Percentiles rank a stretch among this genome's conserved stretches.
phyloP scores from a whole-genome alignment of 305 asterid species.

The Fraxinus velutina region DNA sequence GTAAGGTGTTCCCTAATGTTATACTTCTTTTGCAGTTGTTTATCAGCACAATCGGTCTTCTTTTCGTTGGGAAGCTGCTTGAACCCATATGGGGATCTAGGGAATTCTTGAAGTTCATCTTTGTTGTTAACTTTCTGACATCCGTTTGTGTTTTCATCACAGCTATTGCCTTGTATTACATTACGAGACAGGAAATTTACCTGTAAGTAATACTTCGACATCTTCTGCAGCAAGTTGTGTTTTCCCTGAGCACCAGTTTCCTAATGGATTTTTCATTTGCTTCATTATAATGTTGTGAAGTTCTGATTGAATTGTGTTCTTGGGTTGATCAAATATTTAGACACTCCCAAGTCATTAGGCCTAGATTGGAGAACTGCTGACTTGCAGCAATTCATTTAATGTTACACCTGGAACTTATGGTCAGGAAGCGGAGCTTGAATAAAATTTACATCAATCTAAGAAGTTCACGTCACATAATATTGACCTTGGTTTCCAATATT shows the following conservation, averaged over 20 bases:
- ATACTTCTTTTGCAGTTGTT: constrained; percentile 49
- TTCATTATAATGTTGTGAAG: background rate
- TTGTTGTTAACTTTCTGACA: constrained; percentile 76
- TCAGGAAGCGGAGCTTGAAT: background rate
- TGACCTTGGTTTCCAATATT: background rate
- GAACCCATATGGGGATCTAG: constrained; percentile 93
- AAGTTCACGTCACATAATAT: background rate
- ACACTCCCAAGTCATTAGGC: background rate
- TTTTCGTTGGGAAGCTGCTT: constrained; percentile 82
- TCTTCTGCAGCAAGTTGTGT: constrained; percentile 10
- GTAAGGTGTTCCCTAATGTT: background rate
- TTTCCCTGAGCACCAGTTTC: background rate
- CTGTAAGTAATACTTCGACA: constrained; percentile 56
- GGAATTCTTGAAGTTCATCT: constrained; percentile 84
- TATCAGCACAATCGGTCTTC: constrained; percentile 74
- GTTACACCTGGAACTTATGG: background rate
- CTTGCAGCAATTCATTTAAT: background rate
- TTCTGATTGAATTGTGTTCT: background rate
- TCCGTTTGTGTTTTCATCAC: constrained; percentile 72
- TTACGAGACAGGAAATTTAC: constrained; percentile 63
- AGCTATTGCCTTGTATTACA: constrained; percentile 71
- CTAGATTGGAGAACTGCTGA: background rate
- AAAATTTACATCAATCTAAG: background rate
- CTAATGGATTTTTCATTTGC: background rate
- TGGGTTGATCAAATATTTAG: background rate